These are phyloP conservation scores for Diutina pseudorugosa DNA, from an alignment of 1,139 yeast genomes.

Conservation along the genomic window DNA sequence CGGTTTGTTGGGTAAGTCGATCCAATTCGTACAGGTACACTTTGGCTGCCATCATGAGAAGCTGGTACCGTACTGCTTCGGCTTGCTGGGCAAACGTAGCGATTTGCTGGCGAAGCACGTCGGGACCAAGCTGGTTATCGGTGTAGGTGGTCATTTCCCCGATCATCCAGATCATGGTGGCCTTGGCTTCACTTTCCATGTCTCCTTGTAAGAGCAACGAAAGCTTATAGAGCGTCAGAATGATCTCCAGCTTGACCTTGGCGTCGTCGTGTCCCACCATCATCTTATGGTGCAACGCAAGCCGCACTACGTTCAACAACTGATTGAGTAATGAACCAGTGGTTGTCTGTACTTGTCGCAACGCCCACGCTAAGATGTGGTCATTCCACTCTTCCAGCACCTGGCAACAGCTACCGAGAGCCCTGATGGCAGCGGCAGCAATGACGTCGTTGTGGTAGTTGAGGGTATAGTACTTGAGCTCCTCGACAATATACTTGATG, in stretches of 20 bases:
- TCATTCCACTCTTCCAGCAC: slow-evolving; percentile 24
- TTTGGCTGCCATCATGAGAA: slow-evolving; percentile 65
- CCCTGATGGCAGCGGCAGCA: slow-evolving; percentile 44
- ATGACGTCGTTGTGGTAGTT: slow-evolving; percentile 20
- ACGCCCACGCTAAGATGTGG: slow-evolving; percentile 30
- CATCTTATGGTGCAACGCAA: slow-evolving; percentile 49
- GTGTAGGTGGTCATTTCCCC: slow-evolving; percentile 59
- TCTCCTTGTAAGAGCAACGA: slow-evolving; percentile 19
- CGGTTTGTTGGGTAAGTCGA: not conserved
- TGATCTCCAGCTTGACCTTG: slow-evolving; percentile 16
- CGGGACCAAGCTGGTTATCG: slow-evolving; percentile 51
- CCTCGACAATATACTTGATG: slow-evolving; percentile 40
- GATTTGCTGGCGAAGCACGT: slow-evolving; percentile 54
- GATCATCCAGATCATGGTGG: slow-evolving; percentile 81
- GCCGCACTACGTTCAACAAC: slow-evolving; percentile 56
- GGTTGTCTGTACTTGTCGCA: slow-evolving; percentile 17
- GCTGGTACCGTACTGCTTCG: slow-evolving; percentile 52
- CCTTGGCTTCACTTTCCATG: slow-evolving; percentile 45
- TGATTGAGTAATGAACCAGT: slow-evolving; percentile 32
- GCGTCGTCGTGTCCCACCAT: slow-evolving; percentile 12
- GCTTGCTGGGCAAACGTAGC: slow-evolving; percentile 45
- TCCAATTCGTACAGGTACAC: slow-evolving; percentile 36
- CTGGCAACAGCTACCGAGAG: slow-evolving; percentile 42
- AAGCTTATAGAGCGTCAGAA: slow-evolving; percentile 25
- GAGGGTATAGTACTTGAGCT: slow-evolving; percentile 56